These are phyloP conservation scores for Neonectria ditissima DNA, from an alignment of 2,329 filamentous ascomycete genomes.

Conservation along the genomic window DNA sequence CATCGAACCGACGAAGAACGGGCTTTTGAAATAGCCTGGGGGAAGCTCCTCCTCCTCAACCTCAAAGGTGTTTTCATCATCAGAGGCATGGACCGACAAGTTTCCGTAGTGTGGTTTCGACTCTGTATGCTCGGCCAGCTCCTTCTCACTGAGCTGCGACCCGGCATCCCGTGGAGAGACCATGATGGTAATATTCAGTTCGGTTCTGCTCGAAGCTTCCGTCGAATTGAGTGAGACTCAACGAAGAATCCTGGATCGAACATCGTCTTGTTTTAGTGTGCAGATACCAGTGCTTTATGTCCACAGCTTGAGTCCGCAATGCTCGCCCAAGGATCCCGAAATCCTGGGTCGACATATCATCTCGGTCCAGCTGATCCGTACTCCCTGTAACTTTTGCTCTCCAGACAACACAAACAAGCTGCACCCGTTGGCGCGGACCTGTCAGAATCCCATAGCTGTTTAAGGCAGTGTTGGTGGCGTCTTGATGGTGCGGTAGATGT, in stretches of 20 bases:
- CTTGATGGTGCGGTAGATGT: slow-evolving; percentile 19
- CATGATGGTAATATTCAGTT: neutral
- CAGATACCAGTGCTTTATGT: slow-evolving; percentile 4
- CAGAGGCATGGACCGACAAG: slow-evolving; percentile 6
- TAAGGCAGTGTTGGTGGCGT: slow-evolving; percentile 8
- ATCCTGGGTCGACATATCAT: neutral
- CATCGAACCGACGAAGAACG: slow-evolving; percentile 45
- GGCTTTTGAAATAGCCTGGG: slow-evolving; percentile 42
- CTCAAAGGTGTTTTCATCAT: slow-evolving; percentile 34
- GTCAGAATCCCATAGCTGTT: neutral
- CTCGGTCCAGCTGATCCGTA: slow-evolving; percentile 25
- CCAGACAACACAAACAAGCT: neutral
- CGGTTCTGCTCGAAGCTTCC: neutral
- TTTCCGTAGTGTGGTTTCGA: neutral
- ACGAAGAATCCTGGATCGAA: neutral
- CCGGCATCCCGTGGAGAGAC: slow-evolving; percentile 3
- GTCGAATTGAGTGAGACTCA: neutral
- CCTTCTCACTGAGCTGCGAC: slow-evolving; percentile 28
- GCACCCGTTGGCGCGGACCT: neutral
- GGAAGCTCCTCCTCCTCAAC: slow-evolving; percentile 37
- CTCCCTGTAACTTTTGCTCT: neutral
- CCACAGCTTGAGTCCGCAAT: neutral
- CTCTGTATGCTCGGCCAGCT: slow-evolving; percentile 14
- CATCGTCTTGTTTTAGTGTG: neutral
- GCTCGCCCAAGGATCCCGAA: neutral